Base-by-base conservation (phyloP, 2,329 filamentous ascomycete species). In the Aureobasidium sp. region DNA sequence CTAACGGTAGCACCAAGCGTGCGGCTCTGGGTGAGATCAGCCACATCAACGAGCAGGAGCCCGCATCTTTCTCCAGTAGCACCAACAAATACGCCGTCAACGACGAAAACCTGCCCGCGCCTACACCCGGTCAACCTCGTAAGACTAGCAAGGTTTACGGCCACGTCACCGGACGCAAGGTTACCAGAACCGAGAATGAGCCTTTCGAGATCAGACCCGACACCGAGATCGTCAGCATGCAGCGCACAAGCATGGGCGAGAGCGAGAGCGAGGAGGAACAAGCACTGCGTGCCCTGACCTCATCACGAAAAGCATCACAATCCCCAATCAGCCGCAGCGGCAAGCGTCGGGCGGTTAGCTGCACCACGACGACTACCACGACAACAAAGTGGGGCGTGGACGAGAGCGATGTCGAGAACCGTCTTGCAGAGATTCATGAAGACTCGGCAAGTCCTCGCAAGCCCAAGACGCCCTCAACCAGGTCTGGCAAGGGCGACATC, bases 21-120 rank as follows among this genome's bases (percentile, higher is more conserved):
- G 86, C 90, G 35, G 92, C 94, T 3, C 84, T 99, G n/a, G 92
- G 93, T 60, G 94, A 99, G 75, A 90, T 99, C 65, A 90, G 95
- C 69, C 85, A 89, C 66, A 44, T 56, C 39, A 96, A 97, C 64
- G 84, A 86, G 67, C 78, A 78, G 62, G 69, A 83, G 81, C 70
- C 22, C 33, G 45, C 61, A 19, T 45, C 61, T 14, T 63, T 59
- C 19, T 40, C 45, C 24, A 59, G 31, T 29, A 59, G 64, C 37
- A 63, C 67, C 44, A 85, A 83, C 67, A 60, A 60, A 27, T 80
- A 84, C 66, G 82, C 84, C 54, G 82, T 85, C n/a, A 84, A 90
- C 70, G 91, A 97, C 66, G 92, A 97, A 71, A 95, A 95, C 68
- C 83, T 99, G 5, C 94, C 94, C 2, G 93, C 92, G 0, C 94